Percentiles rank a stretch among this genome's conserved stretches.
phyloP scores from a whole-genome alignment of 441 rosid species.

The Pelargonium myrrhifolium region DNA sequence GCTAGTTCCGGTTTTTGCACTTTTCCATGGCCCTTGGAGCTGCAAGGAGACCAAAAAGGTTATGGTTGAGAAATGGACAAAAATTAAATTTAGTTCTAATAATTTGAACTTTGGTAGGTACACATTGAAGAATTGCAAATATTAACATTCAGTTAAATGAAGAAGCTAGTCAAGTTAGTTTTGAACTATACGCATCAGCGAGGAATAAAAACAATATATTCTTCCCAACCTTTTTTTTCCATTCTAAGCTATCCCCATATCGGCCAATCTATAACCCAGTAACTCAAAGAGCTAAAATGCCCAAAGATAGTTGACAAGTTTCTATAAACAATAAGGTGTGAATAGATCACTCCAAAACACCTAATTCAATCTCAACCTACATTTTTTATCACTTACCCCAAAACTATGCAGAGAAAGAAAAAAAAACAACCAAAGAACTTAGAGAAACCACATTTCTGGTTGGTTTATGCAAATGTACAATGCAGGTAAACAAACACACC shows the following conservation, averaged over 20 bases:
- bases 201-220: too few relatives aligned
- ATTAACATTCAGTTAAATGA: too few relatives aligned
- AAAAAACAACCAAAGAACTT: too few relatives aligned
- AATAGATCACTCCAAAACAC: background rate
- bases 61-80: constrained; percentile 5
- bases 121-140: too few relatives aligned
- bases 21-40: constrained; percentile 70
- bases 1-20: constrained; percentile 46
- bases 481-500: constrained; percentile 21
- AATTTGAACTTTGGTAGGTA: background rate
- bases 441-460: background rate
- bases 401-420: too few relatives aligned
- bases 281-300: too few relatives aligned
- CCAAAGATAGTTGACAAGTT: too few relatives aligned
- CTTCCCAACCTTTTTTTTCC: too few relatives aligned
- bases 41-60: constrained; percentile 18
- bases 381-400: background rate
- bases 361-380: background rate
- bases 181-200: too few relatives aligned
- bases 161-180: too few relatives aligned
- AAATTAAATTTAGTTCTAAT: constrained; percentile 5
- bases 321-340: background rate
- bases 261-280: too few relatives aligned
- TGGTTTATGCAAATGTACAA: background rate
- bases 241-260: too few relatives aligned